phyloP scores from a whole-genome alignment of 2,329 filamentous ascomycete species.

The Hymenoscyphus infarciens region DNA sequence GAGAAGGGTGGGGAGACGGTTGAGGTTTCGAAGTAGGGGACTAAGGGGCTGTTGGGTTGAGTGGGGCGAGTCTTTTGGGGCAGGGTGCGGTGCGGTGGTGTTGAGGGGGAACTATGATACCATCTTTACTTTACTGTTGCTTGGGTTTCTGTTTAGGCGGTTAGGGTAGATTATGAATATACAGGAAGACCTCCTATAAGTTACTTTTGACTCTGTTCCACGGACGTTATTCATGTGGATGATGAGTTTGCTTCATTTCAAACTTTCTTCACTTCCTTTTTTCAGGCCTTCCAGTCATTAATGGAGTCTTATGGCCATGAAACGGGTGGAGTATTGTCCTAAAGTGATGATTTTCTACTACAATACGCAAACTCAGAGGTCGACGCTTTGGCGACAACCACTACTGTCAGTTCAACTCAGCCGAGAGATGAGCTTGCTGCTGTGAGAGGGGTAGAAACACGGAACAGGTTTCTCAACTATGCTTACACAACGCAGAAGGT shows the following conservation, averaged over 20 bases:
- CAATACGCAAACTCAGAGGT: neutral
- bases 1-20: conserved; percentile 21
- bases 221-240: neutral
- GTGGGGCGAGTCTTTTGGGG: neutral
- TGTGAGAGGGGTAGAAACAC: neutral
- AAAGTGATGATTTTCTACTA: too few relatives aligned
- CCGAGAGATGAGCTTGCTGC: neutral
- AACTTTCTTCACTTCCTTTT: neutral
- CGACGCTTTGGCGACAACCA: neutral
- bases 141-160: neutral
- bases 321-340: too few relatives aligned
- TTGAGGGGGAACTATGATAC: too few relatives aligned
- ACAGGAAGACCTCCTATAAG: too few relatives aligned
- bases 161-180: too few relatives aligned
- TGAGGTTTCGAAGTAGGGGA: neutral
- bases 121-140: neutral
- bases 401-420: neutral
- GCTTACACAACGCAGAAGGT: conserved; percentile 9
- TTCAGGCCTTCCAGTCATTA: too few relatives aligned
- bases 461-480: conserved; percentile 16
- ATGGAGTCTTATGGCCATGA: too few relatives aligned
- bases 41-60: neutral
- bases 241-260: neutral
- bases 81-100: too few relatives aligned
- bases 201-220: too few relatives aligned